phyloP scores from a whole-genome alignment of 495 filamentous ascomycete genomes.

The Penicillium taxi region DNA sequence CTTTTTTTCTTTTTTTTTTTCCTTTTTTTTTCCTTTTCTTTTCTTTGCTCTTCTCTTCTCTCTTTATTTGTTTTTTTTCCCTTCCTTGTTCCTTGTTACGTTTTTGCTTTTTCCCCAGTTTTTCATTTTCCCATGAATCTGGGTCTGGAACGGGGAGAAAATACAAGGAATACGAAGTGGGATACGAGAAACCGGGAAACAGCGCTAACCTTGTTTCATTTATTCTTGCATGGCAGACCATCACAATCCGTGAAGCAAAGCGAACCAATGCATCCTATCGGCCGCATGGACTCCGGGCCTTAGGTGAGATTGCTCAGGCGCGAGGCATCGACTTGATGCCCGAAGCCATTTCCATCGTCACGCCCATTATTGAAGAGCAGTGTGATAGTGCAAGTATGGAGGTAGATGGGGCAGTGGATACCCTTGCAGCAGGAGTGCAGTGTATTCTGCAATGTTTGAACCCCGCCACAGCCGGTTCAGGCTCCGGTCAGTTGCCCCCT shows the following conservation, averaged over 20 bases:
- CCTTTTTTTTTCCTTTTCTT: constrained; percentile 2
- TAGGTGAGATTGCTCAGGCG: constrained; percentile 61
- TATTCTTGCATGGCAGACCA: constrained; percentile 35
- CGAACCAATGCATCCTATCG: constrained; percentile 77
- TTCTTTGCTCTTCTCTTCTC: too few species aligned
- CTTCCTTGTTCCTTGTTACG: constrained; percentile 3
- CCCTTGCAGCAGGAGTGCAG: constrained; percentile 39
- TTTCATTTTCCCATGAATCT: too few species aligned
- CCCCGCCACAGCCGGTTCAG: constrained; percentile 19
- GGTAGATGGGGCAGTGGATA: constrained; percentile 43
- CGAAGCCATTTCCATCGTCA: constrained; percentile 57
- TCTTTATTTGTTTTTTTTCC: neutral
- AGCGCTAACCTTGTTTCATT: too few species aligned
- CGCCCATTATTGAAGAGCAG: constrained; percentile 48
- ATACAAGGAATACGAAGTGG: neutral
- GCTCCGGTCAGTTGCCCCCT: constrained; percentile 27
- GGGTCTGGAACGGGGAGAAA: constrained; percentile 4
- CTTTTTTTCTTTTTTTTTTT: neutral
- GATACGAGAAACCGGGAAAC: constrained; percentile 1
- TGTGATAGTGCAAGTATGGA: constrained; percentile 64
- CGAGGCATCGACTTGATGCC: constrained; percentile 60
- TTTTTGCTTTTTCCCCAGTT: too few species aligned
- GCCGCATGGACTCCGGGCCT: constrained; percentile 60
- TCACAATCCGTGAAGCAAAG: constrained; percentile 80
- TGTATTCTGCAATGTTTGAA: constrained; percentile 42